These are phyloP conservation scores for Boletus barrowsii DNA, from an alignment of 768 basidiomycete genomes.

Conservation along the genomic window DNA sequence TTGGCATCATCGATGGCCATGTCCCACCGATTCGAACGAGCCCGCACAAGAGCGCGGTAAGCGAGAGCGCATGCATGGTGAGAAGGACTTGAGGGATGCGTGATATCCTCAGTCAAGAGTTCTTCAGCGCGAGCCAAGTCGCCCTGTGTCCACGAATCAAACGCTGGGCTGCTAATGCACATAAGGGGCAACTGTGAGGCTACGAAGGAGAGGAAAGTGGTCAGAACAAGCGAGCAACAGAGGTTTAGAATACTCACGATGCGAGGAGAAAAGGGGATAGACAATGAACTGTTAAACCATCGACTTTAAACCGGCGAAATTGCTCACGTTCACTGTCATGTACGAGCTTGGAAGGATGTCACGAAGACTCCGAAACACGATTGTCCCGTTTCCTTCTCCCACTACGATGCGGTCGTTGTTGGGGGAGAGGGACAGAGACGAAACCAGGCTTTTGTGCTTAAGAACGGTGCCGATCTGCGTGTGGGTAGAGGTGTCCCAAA, in stretches of 20 bases:
- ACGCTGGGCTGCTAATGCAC: background rate
- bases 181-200: conserved; percentile 1
- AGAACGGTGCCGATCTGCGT: background rate
- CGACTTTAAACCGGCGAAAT: too few species aligned
- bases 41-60: background rate
- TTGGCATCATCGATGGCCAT: conserved; percentile 7
- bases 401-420: background rate
- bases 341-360: background rate
- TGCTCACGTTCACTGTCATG: background rate
- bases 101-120: background rate
- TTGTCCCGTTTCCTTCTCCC: background rate
- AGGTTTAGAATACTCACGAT: background rate
- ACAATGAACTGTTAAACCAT: too few species aligned
- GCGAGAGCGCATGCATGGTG: background rate
- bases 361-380: background rate
- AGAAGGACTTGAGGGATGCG: background rate
- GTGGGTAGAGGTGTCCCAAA: background rate
- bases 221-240: background rate
- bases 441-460: background rate
- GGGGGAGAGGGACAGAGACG: background rate
- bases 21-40: background rate
- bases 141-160: background rate
- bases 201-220: background rate
- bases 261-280: too few species aligned
- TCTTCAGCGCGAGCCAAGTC: background rate